A percentile compares a stretch with the other conserved stretches of the same genome.
phyloP scores from a whole-genome alignment of 257 asterid species.

The Solanum rostratum region DNA sequence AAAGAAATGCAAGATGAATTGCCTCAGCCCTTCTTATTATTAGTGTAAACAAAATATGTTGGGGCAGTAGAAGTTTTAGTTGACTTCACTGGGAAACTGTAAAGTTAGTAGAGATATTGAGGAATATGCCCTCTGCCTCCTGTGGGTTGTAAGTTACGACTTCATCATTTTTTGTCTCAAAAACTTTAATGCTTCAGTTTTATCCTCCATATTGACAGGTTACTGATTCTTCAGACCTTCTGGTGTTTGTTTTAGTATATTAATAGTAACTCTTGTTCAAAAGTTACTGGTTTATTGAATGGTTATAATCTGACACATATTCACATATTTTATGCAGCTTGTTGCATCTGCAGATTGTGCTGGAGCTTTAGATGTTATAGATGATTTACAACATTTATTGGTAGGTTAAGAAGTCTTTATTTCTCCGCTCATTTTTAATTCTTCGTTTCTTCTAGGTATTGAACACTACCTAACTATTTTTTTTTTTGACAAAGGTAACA shows the following conservation, averaged over 20 bases:
- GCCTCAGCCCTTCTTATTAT: not conserved
- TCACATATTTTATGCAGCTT: slow-evolving; percentile 52
- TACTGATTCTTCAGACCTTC: not conserved
- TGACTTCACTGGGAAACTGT: not conserved
- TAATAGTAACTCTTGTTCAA: not conserved
- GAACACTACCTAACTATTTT: not conserved
- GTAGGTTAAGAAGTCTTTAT: slow-evolving; percentile 34
- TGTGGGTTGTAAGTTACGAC: not conserved
- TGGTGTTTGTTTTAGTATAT: not conserved
- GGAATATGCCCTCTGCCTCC: not conserved
- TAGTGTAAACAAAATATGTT: not conserved
- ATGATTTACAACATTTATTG: slow-evolving; percentile 85
- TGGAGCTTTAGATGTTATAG: slow-evolving; percentile 92
- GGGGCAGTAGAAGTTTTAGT: not conserved
- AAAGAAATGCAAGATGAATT: not conserved
- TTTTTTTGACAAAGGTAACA: no score
- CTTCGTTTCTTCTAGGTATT: not conserved
- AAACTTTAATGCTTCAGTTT: not conserved
- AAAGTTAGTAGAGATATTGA: not conserved
- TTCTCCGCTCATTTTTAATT: not conserved
- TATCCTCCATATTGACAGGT: not conserved
- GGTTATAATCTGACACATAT: not conserved
- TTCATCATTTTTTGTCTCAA: not conserved
- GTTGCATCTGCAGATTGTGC: slow-evolving; percentile 97
- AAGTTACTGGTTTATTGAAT: not conserved